Evolutionary conservation across 805 yeast species (phyloP).

Genomic region (Pichia rugopelliculosa): DNA sequence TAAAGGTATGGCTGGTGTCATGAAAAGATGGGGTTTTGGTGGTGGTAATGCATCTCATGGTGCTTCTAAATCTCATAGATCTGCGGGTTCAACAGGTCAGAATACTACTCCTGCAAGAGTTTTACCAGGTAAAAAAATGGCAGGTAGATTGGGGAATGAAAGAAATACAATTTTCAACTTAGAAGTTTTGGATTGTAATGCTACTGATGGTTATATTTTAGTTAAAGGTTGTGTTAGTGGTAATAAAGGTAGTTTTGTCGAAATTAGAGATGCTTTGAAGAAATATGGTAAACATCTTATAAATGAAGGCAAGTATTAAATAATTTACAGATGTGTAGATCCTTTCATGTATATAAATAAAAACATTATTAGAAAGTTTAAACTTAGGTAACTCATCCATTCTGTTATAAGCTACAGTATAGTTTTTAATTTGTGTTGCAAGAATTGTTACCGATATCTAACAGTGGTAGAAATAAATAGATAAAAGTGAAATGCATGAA

Average conservation of each 20-base stretch:
- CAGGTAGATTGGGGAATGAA: constrained; percentile 89
- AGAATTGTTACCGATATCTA: no score
- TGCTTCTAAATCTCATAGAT: constrained; percentile 87
- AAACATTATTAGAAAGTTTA: no score
- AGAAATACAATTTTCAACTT: constrained; percentile 68
- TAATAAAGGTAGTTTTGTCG: constrained; percentile 67
- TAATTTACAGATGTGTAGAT: background rate
- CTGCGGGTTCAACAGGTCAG: constrained; percentile 96
- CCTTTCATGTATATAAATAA: background rate
- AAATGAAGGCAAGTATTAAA: constrained; percentile 7
- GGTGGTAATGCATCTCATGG: constrained; percentile 95
- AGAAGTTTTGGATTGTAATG: constrained; percentile 71
- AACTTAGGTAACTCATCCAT: no score
- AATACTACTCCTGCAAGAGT: constrained; percentile 95
- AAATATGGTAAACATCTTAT: constrained; percentile 25
- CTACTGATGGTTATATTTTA: constrained; percentile 70
- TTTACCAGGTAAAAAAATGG: constrained; percentile 95
- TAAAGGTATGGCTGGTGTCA: constrained; percentile 96
- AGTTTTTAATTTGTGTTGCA: no score
- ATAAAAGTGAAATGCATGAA: no score
- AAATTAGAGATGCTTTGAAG: constrained; percentile 72
- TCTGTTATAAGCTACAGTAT: no score
- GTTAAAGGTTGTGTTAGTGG: constrained; percentile 92
- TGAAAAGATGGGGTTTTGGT: constrained; percentile 86
- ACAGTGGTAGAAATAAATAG: no score